phyloP scores from a whole-genome alignment of 2,329 filamentous ascomycete species.

The Rhinocladiella mackenziei region DNA sequence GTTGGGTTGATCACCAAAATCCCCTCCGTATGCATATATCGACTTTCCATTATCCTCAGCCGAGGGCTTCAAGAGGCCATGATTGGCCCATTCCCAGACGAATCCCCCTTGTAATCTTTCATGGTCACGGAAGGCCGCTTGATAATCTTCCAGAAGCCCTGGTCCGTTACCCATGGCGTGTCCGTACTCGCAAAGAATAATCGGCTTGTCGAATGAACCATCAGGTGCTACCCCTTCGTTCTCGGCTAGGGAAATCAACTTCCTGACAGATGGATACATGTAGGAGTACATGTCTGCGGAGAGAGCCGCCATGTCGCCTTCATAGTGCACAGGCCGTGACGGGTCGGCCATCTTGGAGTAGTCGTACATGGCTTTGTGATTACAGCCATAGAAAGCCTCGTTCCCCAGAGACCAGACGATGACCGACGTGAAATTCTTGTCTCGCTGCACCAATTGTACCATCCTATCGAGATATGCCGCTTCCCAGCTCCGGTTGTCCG shows the following conservation, averaged over 20 bases:
- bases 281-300: conserved; percentile 63
- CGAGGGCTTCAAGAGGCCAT: conserved; percentile 50
- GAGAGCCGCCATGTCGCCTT: conserved; percentile 58
- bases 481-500: conserved; percentile 40
- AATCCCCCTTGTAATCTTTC: conserved; percentile 63
- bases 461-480: conserved; percentile 66
- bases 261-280: conserved; percentile 55
- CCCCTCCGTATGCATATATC: conserved; percentile 59
- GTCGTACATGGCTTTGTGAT: conserved; percentile 65
- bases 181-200: conserved; percentile 49
- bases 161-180: conserved; percentile 73
- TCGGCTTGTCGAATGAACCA: conserved; percentile 43
- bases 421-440: conserved; percentile 66
- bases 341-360: conserved; percentile 58
- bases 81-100: conserved; percentile 65
- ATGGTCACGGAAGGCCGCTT: conserved; percentile 59
- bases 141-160: conserved; percentile 65
- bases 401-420: conserved; percentile 72
- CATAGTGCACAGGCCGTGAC: conserved; percentile 61
- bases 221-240: conserved; percentile 41
- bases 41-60: conserved; percentile 35
- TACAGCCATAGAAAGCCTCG: conserved; percentile 67
- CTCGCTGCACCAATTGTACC: conserved; percentile 59
- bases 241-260: conserved; percentile 33
- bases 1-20: conserved; percentile 59